Evolutionary conservation across 495 filamentous ascomycete genomes (phyloP).

Genomic region (Hypoxylon trugodes): DNA sequence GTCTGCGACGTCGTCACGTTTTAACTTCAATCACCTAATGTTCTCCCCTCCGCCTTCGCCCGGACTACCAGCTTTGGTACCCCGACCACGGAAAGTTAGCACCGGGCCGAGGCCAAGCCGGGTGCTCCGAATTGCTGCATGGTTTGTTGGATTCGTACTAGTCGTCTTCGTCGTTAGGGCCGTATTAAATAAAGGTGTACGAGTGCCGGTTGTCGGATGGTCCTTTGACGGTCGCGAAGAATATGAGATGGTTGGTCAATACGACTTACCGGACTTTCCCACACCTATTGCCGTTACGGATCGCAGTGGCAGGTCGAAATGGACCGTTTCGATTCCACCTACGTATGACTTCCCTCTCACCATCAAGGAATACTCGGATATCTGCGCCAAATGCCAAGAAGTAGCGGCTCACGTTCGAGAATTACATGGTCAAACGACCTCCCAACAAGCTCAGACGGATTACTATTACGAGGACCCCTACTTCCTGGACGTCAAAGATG

Average conservation of each 20-base stretch:
- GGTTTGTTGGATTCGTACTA: constrained; percentile 45
- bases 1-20: constrained; percentile 64
- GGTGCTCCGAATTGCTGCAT: constrained; percentile 55
- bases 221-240: constrained; percentile 41
- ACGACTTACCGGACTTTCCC: constrained; percentile 62
- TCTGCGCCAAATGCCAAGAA: constrained; percentile 66
- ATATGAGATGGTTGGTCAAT: constrained; percentile 62
- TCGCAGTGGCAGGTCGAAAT: constrained; percentile 62
- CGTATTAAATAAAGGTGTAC: constrained; percentile 41
- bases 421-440: constrained; percentile 50
- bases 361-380: constrained; percentile 63
- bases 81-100: constrained; percentile 63
- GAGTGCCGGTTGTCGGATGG: constrained; percentile 46
- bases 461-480: constrained; percentile 68
- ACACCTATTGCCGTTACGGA: constrained; percentile 67
- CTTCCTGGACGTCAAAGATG: constrained; percentile 74
- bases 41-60: constrained; percentile 70
- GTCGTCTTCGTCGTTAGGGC: constrained; percentile 23
- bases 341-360: constrained; percentile 65
- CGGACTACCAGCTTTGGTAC: constrained; percentile 69
- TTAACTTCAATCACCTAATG: constrained; percentile 68
- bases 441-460: constrained; percentile 51
- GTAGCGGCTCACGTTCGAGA: constrained; percentile 59
- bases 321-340: constrained; percentile 75
- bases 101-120: constrained; percentile 55